Evolutionary conservation across 371 early-diverging fungal genomes (phyloP).

Genomic region (Catenaria anguillulae): DNA sequence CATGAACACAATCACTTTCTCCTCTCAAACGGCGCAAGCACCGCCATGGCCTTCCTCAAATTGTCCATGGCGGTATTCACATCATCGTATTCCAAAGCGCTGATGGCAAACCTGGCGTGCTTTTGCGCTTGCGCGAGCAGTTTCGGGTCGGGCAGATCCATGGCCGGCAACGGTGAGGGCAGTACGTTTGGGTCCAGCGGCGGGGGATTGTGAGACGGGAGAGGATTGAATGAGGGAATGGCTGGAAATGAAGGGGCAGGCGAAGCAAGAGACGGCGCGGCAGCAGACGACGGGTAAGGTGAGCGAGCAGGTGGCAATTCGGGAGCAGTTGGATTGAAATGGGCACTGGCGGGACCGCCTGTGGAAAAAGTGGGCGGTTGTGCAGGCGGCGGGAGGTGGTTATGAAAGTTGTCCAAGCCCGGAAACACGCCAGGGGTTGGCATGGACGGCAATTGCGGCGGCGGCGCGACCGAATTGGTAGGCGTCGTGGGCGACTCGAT

Average conservation of each 20-base stretch:
- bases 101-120: slow-evolving; percentile 78
- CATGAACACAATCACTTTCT: no score
- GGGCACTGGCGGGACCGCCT: no score
- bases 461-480: no score
- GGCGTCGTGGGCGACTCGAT: no score
- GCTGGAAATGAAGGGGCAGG: background rate
- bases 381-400: no score
- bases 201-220: background rate
- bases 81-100: slow-evolving; percentile 89
- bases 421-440: no score
- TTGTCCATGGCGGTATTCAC: slow-evolving; percentile 66
- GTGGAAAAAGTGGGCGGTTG: no score
- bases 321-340: background rate
- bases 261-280: background rate
- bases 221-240: background rate
- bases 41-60: slow-evolving; percentile 52
- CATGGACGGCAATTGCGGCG: no score
- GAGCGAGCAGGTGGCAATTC: background rate
- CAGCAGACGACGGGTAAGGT: background rate
- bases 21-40: slow-evolving; percentile 11
- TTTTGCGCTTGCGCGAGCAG: slow-evolving; percentile 65
- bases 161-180: no score
- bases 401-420: no score
- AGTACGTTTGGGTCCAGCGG: no score
- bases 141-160: slow-evolving; percentile 30